Base-by-base conservation (phyloP, 2,329 filamentous ascomycete species). In the Ophiostoma triangulosporum region DNA sequence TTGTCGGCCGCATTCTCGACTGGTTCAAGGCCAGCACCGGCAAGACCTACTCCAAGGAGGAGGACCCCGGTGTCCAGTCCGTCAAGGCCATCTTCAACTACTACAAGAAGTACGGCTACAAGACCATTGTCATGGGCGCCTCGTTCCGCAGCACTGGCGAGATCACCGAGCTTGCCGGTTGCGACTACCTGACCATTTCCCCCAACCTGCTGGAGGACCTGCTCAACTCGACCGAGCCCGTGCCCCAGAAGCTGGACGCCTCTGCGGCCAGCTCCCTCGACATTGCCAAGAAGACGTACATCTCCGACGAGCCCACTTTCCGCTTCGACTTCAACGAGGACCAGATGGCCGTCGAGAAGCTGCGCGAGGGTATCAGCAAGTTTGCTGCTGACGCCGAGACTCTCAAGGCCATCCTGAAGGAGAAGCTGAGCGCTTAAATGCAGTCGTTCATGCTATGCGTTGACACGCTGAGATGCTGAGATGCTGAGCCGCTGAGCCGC, bases 311-410 rank as follows among this genome's bases (percentile, higher is more conserved):
- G 81, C 65, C 89, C 52, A 66, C 73, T 50, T 98, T 97, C 90
- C 89, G 93, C 70, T 98, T 96, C 78, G 86, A 90, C 74, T 95
- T 98, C 83, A 98, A 98, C 80, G 93, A 98, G 80, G 89, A 98
- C 67, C 86, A 91, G 71, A 98, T 98, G 93, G 93, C 88, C 59
- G 88, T 95, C 62, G 90, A 97, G 84, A 98, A 98, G 86, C 83
- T 98, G 64, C 87, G 90, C 58, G 93, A 98, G 76, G 93, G 93
- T 73, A 98, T 98, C 78, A 94, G 88, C 79, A 96, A 96, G 77
- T 98, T 98, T 67, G 91, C 93, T 56, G 93, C 93, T 63, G 93
- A 98, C 67, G 90, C 93, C 62, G 75, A 90, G 61, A 95, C 88
- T 57, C 83, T 98, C 64, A 97, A 97, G 86, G 79, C 81, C 60